Base-by-base conservation (phyloP, 2,329 filamentous ascomycete species). In the Taxawa tesnikishii region DNA sequence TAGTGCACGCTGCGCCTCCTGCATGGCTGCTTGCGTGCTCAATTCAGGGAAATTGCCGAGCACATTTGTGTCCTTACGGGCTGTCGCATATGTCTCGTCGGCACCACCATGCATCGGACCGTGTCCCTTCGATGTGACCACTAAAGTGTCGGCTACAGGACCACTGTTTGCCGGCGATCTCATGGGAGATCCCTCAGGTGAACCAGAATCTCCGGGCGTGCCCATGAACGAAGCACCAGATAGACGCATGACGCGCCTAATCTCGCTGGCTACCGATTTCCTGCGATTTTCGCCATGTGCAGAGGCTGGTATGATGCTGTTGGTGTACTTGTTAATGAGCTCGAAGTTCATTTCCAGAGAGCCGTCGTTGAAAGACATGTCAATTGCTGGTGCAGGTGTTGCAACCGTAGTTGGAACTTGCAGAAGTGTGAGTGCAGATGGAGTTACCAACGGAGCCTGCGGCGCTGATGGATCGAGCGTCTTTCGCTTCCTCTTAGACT, bases 21-120 rank as follows among this genome's bases (percentile, higher is more conserved):
- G 29, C 17, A 40, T 32, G 13, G 38, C 36, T 29, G 32, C 39
- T 47, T 51, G 30, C 39, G 40, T 16, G 38, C 50, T 26, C 44
- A 54, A 33, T 35, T 44, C 32, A 44, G 51, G 15, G 35, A 23
- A 49, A 43, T 9, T 41, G 38, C 15, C 50, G 46, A 9, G 50
- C 50, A 27, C 13, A 30, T 31, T 15, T 32, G 31, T 15, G 34
- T 26, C 19, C 16, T 17, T 12, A n/a, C n/a, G n/a, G n/a, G n/a
- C n/a, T 31, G 31, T 10, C 26, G 12, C 11, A 23, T 27, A 10
- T 16, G 19, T n/a, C 25, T 11, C 13, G 15, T 18, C 25, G 9
- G n/a, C 15, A 9, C 9, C 12, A 5, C 30, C 31, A 9, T 21
- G 5, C 5, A 19, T 24, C 30, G 31, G 21, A n/a, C 18, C 15